These are phyloP conservation scores for Postia placenta DNA, from an alignment of 768 basidiomycete genomes.

Conservation along the genomic window DNA sequence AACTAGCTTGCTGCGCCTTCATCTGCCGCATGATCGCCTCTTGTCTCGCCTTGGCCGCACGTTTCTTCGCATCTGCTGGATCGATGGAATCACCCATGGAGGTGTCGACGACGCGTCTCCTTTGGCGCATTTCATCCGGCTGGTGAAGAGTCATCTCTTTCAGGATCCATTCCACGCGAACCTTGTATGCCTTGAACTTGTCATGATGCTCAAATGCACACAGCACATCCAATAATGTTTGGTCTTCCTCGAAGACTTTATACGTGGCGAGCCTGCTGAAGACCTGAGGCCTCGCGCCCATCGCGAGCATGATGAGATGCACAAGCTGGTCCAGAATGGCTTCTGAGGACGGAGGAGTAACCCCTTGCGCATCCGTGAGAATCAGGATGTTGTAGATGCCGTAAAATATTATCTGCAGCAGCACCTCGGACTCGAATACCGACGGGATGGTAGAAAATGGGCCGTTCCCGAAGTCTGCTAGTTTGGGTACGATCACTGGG, in stretches of 20 bases:
- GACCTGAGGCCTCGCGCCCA: constrained; percentile 59
- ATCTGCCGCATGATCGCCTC: constrained; percentile 94
- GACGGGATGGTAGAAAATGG: constrained; percentile 64
- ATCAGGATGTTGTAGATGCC: constrained; percentile 69
- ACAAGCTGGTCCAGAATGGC: constrained; percentile 86
- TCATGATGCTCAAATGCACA: constrained; percentile 76
- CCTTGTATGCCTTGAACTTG: constrained; percentile 64
- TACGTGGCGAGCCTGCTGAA: constrained; percentile 57
- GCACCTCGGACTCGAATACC: constrained; percentile 61
- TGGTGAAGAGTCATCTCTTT: constrained; percentile 48
- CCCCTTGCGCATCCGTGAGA: constrained; percentile 51
- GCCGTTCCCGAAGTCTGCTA: constrained; percentile 55
- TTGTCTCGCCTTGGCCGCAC: constrained; percentile 85
- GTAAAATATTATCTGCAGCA: constrained; percentile 82
- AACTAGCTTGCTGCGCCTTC: constrained; percentile 86
- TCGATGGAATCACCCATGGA: constrained; percentile 33
- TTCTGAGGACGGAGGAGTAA: constrained; percentile 73
- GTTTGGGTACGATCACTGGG: constrained; percentile 70
- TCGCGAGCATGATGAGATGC: constrained; percentile 79
- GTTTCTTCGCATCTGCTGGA: constrained; percentile 68
- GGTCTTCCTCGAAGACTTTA: constrained; percentile 50
- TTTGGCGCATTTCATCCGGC: constrained; percentile 48
- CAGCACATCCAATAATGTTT: constrained; percentile 64
- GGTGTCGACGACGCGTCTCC: constrained; percentile 38
- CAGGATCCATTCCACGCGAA: constrained; percentile 74